These are phyloP conservation scores for Lichenothelia convexa DNA, from an alignment of 495 filamentous ascomycete species.

Conservation along the genomic window DNA sequence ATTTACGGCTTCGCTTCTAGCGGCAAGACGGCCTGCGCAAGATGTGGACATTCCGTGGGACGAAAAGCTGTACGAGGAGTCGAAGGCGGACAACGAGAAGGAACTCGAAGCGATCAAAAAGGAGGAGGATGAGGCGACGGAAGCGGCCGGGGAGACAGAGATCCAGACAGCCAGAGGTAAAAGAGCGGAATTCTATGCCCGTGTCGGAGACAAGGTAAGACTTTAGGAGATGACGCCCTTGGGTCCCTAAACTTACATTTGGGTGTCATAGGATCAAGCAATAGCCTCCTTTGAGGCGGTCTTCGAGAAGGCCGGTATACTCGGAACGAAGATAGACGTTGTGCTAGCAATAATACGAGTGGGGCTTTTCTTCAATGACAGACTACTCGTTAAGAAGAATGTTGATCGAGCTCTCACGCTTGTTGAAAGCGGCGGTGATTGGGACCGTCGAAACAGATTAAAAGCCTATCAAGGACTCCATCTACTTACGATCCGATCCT, in stretches of 20 bases:
- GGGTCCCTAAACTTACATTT: slow-evolving; percentile 1
- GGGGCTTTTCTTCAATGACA: slow-evolving; percentile 88
- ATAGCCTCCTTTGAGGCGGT: slow-evolving; percentile 79
- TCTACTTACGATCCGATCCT: slow-evolving; percentile 75
- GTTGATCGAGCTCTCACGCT: slow-evolving; percentile 78
- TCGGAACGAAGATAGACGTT: slow-evolving; percentile 92
- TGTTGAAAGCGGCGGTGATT: slow-evolving; percentile 88
- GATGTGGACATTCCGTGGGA: slow-evolving; percentile 72
- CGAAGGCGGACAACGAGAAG: slow-evolving; percentile 74
- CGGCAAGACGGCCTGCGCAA: slow-evolving; percentile 40
- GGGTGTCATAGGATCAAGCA: slow-evolving; percentile 58
- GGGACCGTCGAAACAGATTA: slow-evolving; percentile 91
- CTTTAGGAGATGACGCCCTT: background rate
- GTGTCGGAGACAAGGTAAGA: slow-evolving; percentile 84
- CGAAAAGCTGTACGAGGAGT: slow-evolving; percentile 64
- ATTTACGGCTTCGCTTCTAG: slow-evolving; percentile 43
- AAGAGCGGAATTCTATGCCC: slow-evolving; percentile 84
- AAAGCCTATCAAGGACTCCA: slow-evolving; percentile 97
- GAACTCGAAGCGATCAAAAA: slow-evolving; percentile 86
- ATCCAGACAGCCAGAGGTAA: slow-evolving; percentile 83
- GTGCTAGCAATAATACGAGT: slow-evolving; percentile 91
- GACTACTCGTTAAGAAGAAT: slow-evolving; percentile 75
- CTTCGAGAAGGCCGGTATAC: slow-evolving; percentile 80
- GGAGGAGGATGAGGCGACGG: slow-evolving; percentile 53
- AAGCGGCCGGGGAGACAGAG: slow-evolving; percentile 92